Base-by-base conservation (phyloP, 2,329 filamentous ascomycete species). In the Colletotrichum tanaceti region DNA sequence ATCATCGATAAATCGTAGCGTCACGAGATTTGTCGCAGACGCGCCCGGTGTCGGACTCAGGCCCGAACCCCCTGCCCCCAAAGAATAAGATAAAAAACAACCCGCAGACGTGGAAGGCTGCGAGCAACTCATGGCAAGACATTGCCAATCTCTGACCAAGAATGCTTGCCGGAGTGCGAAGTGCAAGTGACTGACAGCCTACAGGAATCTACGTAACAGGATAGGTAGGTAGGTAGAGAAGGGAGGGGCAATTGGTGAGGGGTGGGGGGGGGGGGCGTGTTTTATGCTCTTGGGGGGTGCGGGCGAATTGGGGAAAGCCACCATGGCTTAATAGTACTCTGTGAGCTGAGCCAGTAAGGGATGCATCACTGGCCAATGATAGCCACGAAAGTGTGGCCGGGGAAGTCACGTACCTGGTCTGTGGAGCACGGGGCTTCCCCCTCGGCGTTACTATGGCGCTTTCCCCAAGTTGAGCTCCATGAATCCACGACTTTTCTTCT, bases 381-480 rank as follows among this genome's bases (percentile, higher is more conserved):
- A 53, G 60, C 47, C 60, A 59, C 46, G 4, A 4, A 14, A 49
- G 39, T 47, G 39, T 43, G 22, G 46, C 54, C 53, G 61, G 60
- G 46, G 54, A 59, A 64, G 20, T 9, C 28, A 32, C 28, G 9
- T 32, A 6, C 28, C 28, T 32, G n/a, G 6, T 9, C 28, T 32
- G 4, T 32, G 28, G 28, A 5, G 28, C 28, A 32, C 28, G 55
- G 50, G 61, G 47, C 47, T 49, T 55, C 49, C 28, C 53, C n/a
- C 35, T 68, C 65, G 65, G 65, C 65, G 65, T 62, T 68, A 65
- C 65, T 68, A 58, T 68, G 65, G 65, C 54, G 65, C 62, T 68
- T 68, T 65, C 65, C 65, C 65, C 53, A 70, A 65, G 35, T 57
- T 52, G 49, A 65, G 58, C 64, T 24, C 64, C 58, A 66, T 32